Base-by-base conservation (phyloP, 805 yeast species). In the Lipomyces yamanashiensis region DNA sequence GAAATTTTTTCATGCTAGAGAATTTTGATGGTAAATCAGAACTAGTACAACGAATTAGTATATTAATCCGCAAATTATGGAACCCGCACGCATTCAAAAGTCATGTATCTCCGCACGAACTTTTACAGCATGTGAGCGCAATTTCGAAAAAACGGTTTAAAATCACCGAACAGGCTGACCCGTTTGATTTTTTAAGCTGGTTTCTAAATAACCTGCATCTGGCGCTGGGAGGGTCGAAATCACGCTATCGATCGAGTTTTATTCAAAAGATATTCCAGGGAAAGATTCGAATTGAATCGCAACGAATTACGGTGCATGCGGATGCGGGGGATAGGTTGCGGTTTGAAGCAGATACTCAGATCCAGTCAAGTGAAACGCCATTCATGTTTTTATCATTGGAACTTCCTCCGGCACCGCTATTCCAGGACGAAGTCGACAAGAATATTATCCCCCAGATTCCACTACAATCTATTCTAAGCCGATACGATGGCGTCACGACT, bases 91-190 rank as follows among this genome's bases (percentile, higher is more conserved):
- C 89, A 23, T 85, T 85, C 73, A 84, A 82, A 67, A 73, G 80
- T 2, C 90, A 88, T 70, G 78, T 88, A 1, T 85, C 93, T 0
- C 87, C 90, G 0, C 88, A 85, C 71, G 90, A 87, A 56, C 74
- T 90, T 7, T 72, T 87, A 51, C 85, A 85, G 62, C 77, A 76
- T 64, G 74, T 87, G 4, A 74, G 82, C 1, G 69, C 75, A 0
- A 60, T 72, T n/a, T 79, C 87, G 0, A 78, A 80, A 51, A 80
- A 79, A 58, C 71, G 74, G 48, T 83, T 82, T 69, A 72, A 79
- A 2, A 51, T 79, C 6, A 76, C 76, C 37, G 72, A 71, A 36
- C 78, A 79, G 53, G 71, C 73, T 2, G 84, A 84, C 49, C 93
- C 95, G 0, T 83, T 82, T 64, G 76, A 75, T 13, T 84, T 89